Base-by-base conservation (phyloP, 1,139 yeast genomes). In the Kodamaea fungicola region DNA sequence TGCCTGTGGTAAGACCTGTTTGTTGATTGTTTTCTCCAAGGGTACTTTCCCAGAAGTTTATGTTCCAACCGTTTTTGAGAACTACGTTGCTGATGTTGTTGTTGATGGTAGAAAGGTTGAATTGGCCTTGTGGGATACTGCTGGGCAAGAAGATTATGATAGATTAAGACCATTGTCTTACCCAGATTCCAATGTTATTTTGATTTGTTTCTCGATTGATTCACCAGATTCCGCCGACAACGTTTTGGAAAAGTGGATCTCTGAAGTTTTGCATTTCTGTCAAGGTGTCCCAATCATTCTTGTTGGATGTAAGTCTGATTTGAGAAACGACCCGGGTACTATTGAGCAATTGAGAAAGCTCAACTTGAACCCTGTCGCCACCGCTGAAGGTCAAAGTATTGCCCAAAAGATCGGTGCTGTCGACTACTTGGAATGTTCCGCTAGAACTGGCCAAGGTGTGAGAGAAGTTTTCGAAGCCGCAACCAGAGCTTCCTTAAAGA, bases 141-240 rank as follows among this genome's bases (percentile, higher is more conserved):
- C 97, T 40, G 97, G 97, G 46, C 97, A 89, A 76, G 96, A 89
- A 73, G 97, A 89, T 70, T 89, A 88, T 65, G 96, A 88, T 65
- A 83, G 96, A 69, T 76, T 89, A 60, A 83, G 97, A 71, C 96
- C 96, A 24, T 74, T 89, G 54, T 83, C 95, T 22, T 89, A 89
- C 68, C 96, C 96, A 43, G 96, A 88, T 62, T 84, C 96, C 37
- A 86, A 89, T 60, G 96, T 89, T 46, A 86, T 89, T 49, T 76
- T 89, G 62, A 87, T 89, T 55, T 88, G 96, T 74, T 89, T 88
- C 74, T 82, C 96, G 21, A 79, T 89, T 49, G 95, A 87, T 62
- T 77, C 90, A 30, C 97, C 96, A 46, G 96, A 88, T 65, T 86
- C 96, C 24, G 76, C 89, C 52, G 95, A 87, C 57, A 89, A 89